Base-by-base conservation (phyloP, 768 basidiomycete species). In the Boletus rufocinnamomeus region DNA sequence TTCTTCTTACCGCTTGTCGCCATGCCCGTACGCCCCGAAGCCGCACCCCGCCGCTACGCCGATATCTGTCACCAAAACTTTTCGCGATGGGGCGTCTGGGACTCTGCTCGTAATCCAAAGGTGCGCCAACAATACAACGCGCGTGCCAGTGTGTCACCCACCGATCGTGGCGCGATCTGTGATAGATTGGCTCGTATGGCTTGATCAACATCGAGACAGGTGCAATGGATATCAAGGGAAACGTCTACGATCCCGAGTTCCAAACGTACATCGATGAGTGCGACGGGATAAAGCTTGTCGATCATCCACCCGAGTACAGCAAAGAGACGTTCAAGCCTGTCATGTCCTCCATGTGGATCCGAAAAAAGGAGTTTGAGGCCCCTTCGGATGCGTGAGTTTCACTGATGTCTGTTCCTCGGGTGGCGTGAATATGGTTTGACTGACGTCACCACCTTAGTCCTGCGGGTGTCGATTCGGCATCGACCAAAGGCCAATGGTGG, bases 171-270 rank as follows among this genome's bases (percentile, higher is more conserved):
- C 40, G 40, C 4, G 41, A 21, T 43, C 13, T 13, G 14, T 23
- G 21, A 43, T 23, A 43, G 41, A 43, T 43, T 43, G 41, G 41
- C 17, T 71, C 73, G 58, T 74, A 74, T 44, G 69, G 71, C 16
- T 65, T 53, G 6, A 53, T 74, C 51, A 63, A 69, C 55, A 35
- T 55, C 16, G 47, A 68, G 11, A 73, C 70, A 2, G 72, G 72
- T 48, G 56, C 58, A 9, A 57, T 74, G 46, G 62, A 68, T 17
- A 58, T 63, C 19, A 63, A 73, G 16, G 70, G 70, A 4, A 73
- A 73, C 51, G 52, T 65, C 34, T 65, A 65, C 32, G 64, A 65
- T 19, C 49, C 59, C 27, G 56, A 51, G 41, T 65, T 65, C 40
- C 55, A 61, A 23, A 56, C 43, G 21, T 32, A 47, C n/a, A 28